These are phyloP conservation scores for Paramecium sonneborni DNA, from an alignment of 73 alveolate genomes.

Conservation along the genomic window DNA sequence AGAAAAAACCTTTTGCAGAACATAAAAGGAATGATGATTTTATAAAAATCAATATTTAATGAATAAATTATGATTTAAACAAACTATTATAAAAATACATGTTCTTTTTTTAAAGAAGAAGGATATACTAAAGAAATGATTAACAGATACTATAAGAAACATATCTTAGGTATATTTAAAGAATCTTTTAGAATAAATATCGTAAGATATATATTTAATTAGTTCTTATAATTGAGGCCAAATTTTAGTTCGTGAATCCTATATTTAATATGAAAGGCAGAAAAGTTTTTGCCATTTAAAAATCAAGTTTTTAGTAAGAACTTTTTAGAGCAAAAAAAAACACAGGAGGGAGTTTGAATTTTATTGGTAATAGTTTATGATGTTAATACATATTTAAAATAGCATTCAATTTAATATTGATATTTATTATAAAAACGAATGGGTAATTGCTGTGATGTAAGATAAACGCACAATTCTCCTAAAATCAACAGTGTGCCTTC, in stretches of 20 bases:
- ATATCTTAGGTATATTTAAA: constrained; percentile 59
- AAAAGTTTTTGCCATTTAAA: constrained; percentile 57
- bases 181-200: constrained; percentile 12
- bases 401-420: background rate
- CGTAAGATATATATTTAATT: background rate
- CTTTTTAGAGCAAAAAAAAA: constrained; percentile 50
- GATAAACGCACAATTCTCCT: background rate
- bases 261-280: constrained; percentile 86
- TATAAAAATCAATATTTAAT: background rate
- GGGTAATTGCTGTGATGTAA: background rate
- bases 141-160: constrained; percentile 48
- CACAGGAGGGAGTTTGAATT: constrained; percentile 60
- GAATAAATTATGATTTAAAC: background rate
- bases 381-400: background rate
- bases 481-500: background rate
- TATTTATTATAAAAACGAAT: background rate
- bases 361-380: constrained; percentile 58
- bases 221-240: background rate
- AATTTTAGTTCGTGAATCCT: constrained; percentile 85
- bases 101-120: constrained; percentile 8
- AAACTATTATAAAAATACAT: no score
- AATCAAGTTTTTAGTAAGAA: background rate
- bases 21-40: constrained; percentile 50
- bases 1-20: background rate
- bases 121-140: constrained; percentile 24